Evolutionary conservation across 2,329 filamentous ascomycete genomes (phyloP), one percentile per base, ranked within the genome.

Genomic region (Cercospora sojina): DNA sequence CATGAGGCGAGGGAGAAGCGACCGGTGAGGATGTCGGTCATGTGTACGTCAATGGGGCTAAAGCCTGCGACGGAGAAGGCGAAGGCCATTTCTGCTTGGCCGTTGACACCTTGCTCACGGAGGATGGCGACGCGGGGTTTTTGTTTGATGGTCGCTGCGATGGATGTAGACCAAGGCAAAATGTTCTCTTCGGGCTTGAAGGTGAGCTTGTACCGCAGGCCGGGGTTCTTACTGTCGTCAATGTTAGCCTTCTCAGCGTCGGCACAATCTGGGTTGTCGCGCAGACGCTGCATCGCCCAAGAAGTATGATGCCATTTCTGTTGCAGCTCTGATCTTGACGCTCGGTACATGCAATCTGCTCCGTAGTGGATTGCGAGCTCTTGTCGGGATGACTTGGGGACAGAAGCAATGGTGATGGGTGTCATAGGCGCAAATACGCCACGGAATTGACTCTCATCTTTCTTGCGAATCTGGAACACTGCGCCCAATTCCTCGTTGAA

Each of bases 401-500:
- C 88, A 57, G 88, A 88, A 62, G 92, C 94, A 72, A 97, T 92
- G 78, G 89, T 93, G 80, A 88, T 90, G 72, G 98, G 90, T 74
- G 96, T 83, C 43, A 92, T 91, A 7, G 88, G 84, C 32, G 93
- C 92, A 77, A 98, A 97, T 78, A 92, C 96, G 66, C 91, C 87
- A 74, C 90, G 90, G 85, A 98, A 98, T 68, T 90, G 88, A 66
- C 86, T 90, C 79, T 97, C 91, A 72, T 97, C 89, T 61, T 87
- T 85, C 79, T 92, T 93, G 72, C 91, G 90, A 62, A 98, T 88
- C 79, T 99, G 95, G 88, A 98, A 98, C 32, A 98, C 90, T 16
- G 93, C 94, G 70, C 95, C 95, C 20, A 98, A 87, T 78, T 98
- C 95, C 79, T 98, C 95, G 78, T 93, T 97, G 86, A 99, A 98